Evolutionary conservation across 75 land plant species (phyloP), one percentile per base, ranked within the genome.

Genomic region (Azolla pinnata): DNA sequence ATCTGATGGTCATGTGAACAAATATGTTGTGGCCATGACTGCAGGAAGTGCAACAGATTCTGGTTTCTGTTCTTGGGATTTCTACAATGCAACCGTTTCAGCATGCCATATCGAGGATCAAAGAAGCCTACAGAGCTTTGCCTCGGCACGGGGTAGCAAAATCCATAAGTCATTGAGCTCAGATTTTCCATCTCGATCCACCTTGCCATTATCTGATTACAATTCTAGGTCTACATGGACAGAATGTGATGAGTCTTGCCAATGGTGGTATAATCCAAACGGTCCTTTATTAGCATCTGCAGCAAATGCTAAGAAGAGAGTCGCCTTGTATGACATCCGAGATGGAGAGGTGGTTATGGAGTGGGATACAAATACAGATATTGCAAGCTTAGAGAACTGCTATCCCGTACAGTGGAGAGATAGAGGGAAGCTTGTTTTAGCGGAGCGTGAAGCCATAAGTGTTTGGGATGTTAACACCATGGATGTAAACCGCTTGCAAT

Each of bases 31-130:
- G 4, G 96, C 98, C 33, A 87, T 96, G 55, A 82, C 98, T 25
- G 86, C 98, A 54, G 96, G 97, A 4, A 77, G 71, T 65, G 56
- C 81, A 16, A 44, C 67, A 27, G 80, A 83, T 28, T 57, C 81
- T 44, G 98, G 92, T 45, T 93, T 93, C 33, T 85, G 96, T 61
- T 83, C 98, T 2, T 93, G 98, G 98, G 92, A 93, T 61, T 88
- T 81, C 47, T 86, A 89, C 33, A 73, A 64, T 28, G 83, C 70
- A 57, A 78, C 70, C 27, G 67, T 86, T 29, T 60, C 67, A 44
- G 89, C 90, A 31, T 83, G 81, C 54, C 87, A 64, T 18, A 31
- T 74, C 23, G 90, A 83, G 45, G 53, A 67, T 47, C 67, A 40
- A n/a, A n/a, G n/a, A n/a, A n/a, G n/a, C n/a, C n/a, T n/a, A n/a